Percentiles rank a stretch among this genome's conserved stretches.
These are phyloP conservation scores for Leptodontidium sp. DNA, from an alignment of 2,329 filamentous ascomycete species.

Conservation along the genomic window DNA sequence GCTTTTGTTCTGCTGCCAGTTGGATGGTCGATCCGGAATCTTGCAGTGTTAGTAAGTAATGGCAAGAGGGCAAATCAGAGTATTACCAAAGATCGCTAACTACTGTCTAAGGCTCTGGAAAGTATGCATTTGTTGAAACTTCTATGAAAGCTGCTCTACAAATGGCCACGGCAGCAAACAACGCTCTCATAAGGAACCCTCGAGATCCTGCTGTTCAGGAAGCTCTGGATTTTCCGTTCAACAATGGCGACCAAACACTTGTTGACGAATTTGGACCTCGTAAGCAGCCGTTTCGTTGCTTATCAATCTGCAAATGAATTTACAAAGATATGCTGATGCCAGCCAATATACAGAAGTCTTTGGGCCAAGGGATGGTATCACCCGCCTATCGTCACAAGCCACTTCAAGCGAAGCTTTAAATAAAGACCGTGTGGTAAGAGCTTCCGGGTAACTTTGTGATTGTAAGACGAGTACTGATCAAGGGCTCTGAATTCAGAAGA, in stretches of 20 bases:
- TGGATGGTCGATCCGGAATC: too few species aligned
- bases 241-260: neutral
- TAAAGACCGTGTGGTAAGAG: neutral
- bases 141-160: too few species aligned
- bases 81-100: too few species aligned
- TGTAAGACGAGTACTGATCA: neutral
- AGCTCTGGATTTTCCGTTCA: neutral
- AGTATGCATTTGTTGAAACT: too few species aligned
- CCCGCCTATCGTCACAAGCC: neutral
- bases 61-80: too few species aligned
- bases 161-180: too few species aligned
- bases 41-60: too few species aligned
- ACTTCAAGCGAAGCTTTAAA: neutral
- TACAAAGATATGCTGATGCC: neutral
- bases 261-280: neutral
- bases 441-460: neutral
- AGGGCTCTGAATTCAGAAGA: neutral
- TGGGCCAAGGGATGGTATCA: neutral
- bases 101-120: too few species aligned
- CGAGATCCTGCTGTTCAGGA: too few species aligned
- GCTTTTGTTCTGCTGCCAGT: too few species aligned
- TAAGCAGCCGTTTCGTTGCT: neutral
- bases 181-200: too few species aligned
- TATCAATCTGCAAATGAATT: neutral
- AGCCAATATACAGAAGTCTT: neutral